Evolutionary conservation across 805 yeast species (phyloP), one percentile per base, ranked within the genome.

Genomic region (Geotrichum ghanense): DNA sequence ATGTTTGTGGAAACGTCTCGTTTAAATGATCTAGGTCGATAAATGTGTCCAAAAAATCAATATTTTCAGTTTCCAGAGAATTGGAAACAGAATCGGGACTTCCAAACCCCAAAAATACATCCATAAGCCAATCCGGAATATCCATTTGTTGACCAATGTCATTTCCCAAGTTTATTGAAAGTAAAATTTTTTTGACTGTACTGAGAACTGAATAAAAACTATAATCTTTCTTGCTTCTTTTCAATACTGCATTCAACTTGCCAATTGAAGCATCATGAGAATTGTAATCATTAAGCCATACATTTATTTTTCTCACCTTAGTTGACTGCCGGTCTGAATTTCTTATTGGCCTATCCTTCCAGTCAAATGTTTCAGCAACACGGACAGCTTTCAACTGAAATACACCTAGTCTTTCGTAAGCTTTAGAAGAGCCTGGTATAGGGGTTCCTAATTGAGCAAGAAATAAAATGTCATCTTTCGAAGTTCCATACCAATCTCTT

Each of bases 91-190:
- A 25, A 4, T 43, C 16, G 3, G 64, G 59, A 39, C 51, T 53
- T 2, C 68, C 69, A 52, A 55, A 62, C 2, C 68, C 70, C 26
- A 69, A 41, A 22, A 67, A 50, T 16, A 50, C 42, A 23, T 64
- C 65, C 6, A 49, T 34, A 0, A 69, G 44, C 73, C 73, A 69
- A 1, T 54, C 57, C 0, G 71, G 71, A 0, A 66, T 31, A 3
- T 25, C 17, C 7, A 42, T 40, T 45, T 34, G 41, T 12, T 3
- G 23, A 5, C 42, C 47, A 23, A 46, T 48, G 9, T 14, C 49
- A 31, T 31, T 31, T 31, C 37, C 37, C 5, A 31, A 16, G 12
- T 16, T 31, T 31, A n/a, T 12, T 10, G 37, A 5, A 10, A 31
- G 17, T n/a, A 31, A 19, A n/a, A 31, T 9, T n/a, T 31, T 19